Evolutionary conservation across 768 basidiomycete species (phyloP), one percentile per base, ranked within the genome.

Genomic region (Leucocoprinus birnbaumii): DNA sequence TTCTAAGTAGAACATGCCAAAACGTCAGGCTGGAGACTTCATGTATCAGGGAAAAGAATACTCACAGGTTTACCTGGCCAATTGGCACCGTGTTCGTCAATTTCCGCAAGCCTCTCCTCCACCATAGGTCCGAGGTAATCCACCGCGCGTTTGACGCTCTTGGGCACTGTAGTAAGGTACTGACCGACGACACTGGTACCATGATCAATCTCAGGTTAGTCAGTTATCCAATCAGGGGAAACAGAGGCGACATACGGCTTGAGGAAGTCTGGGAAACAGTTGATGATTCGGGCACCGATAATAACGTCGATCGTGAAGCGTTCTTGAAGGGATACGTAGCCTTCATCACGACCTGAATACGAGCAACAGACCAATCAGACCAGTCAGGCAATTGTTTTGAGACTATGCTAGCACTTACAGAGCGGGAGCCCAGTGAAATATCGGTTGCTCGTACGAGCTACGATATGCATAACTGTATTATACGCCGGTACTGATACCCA

Each of bases 341-440:
- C 73, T 8, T 62, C 59, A 47, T 78, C 53, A 8, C 73, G 71
- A 54, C 78, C 78, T 79, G n/a, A n/a, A n/a, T n/a, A n/a, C n/a
- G n/a, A n/a, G n/a, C n/a, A n/a, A n/a, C n/a, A n/a, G n/a, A n/a
- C n/a, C n/a, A n/a, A n/a, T n/a, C n/a, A n/a, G n/a, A n/a, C n/a
- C n/a, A n/a, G n/a, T n/a, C n/a, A n/a, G n/a, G n/a, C n/a, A n/a
- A n/a, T n/a, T n/a, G n/a, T n/a, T n/a, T n/a, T n/a, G n/a, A n/a
- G n/a, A n/a, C n/a, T 40, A 45, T 9, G 66, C 73, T n/a, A n/a
- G n/a, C n/a, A n/a, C n/a, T 22, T 42, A 79, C 81, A 82, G 1
- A 78, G 48, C 2, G 80, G 78, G 26, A 73, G 63, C 0, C 81
- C 83, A 4, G 83, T 75, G 51, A 83, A 78, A 0, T 73, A 44